Conservation (phyloP, 352 stramenopile species). For the Phytophthora ramorum region DNA sequence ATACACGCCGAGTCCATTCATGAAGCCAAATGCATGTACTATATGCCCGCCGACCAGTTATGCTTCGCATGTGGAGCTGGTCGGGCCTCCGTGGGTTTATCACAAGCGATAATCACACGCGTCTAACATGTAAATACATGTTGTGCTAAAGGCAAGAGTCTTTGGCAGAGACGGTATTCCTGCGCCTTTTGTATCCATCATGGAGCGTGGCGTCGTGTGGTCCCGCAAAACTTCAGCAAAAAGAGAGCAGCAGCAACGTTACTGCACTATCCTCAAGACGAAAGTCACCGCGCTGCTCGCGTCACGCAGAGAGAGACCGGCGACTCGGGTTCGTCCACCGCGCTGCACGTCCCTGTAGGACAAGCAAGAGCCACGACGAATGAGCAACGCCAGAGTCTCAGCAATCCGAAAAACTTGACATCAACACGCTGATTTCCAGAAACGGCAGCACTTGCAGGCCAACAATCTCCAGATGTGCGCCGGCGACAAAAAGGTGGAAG, state of each 20-base stretch:
- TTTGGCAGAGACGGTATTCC: not conserved
- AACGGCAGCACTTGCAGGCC: not conserved
- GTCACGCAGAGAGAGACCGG: not conserved
- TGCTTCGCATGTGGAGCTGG: slow-evolving; percentile 2
- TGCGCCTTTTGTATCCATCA: slow-evolving; percentile 24
- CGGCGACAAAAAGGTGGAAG: not conserved
- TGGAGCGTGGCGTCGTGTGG: slow-evolving; percentile 14
- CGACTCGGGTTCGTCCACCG: not conserved
- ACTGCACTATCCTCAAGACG: not conserved
- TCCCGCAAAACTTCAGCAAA: not conserved
- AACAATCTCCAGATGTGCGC: slow-evolving; percentile 8
- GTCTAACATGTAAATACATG: not conserved
- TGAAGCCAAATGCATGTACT: slow-evolving; percentile 15
- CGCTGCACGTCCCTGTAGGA: not conserved
- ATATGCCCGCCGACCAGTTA: slow-evolving; percentile 22
- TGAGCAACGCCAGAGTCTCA: slow-evolving; percentile 5
- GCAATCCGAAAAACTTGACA: not conserved
- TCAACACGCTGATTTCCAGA: not conserved
- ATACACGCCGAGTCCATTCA: slow-evolving; percentile 8
- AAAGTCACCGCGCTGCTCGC: not conserved
- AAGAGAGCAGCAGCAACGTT: not conserved
- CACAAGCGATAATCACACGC: not conserved
- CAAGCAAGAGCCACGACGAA: too few relatives aligned
- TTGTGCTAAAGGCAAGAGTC: too few relatives aligned
- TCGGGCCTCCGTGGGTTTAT: not conserved